Base-by-base conservation (phyloP, 768 basidiomycete genomes). In the Macrolepiota fuliginosa region DNA sequence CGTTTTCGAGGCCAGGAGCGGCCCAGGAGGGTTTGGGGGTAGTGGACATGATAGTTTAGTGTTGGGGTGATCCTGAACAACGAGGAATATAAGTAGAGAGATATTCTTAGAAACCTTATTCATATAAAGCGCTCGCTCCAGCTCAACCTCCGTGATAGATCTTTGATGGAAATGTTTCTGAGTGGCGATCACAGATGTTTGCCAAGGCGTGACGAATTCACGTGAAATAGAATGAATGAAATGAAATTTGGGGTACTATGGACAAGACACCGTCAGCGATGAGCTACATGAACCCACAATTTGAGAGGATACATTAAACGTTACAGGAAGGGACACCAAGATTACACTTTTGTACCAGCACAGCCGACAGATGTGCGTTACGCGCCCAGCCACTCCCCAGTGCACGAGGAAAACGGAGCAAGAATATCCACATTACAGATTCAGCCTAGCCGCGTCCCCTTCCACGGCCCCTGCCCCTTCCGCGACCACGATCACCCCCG, bases 401-500 rank as follows among this genome's bases (percentile, higher is more conserved):
- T 19, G 15, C 12, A 47, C 12, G 13, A 40, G 29, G 7, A 32
- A 32, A 7, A 32, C 29, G 29, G 29, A 32, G 54, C 24, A 24
- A 19, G 22, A 1, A 35, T 0, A 49, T 45, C 24, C 25, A 11
- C 37, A 5, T 24, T 32, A 62, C 58, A 71, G 63, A 71, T 64
- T 68, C 68, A 47, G 37, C 52, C 27, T 62, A 50, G 12, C 22
- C 25, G 11, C 64, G 64, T 36, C 76, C 77, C 66, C 77, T 70
- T 63, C 71, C 69, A 52, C 70, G 68, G 22, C 77, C 77, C 29
- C 74, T 63, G 54, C 83, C 83, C 40, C 80, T 74, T 13, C 86
- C 74, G 40, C 83, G 73, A 0, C 79, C 79, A 51, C 86, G 80
- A 29, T 83, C 84, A 29, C 82, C 76, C 11, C 79, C 83, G 11